phyloP scores from a whole-genome alignment of 2,329 filamentous ascomycete species.

The Fusarium avenaceum region DNA sequence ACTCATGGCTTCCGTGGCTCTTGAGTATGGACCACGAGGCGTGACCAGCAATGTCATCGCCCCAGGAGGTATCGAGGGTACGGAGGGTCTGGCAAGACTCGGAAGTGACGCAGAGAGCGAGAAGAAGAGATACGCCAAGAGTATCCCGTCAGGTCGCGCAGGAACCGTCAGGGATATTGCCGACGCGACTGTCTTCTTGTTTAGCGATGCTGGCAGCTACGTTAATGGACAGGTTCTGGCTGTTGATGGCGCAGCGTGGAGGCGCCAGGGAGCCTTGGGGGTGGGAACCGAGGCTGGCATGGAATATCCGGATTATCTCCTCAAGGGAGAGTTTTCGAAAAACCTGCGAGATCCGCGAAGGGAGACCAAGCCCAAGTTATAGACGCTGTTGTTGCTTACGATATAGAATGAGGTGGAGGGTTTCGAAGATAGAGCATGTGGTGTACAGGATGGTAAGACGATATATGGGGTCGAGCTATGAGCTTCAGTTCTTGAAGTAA shows the following conservation, averaged over 20 bases:
- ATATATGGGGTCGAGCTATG: neutral
- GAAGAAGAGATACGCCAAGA: conserved; percentile 53
- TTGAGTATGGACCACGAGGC: conserved; percentile 91
- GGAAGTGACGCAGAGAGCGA: conserved; percentile 57
- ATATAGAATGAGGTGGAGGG: neutral
- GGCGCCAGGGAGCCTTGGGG: conserved; percentile 61
- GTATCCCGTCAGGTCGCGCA: conserved; percentile 80
- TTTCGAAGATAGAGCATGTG: neutral
- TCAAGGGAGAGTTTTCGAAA: conserved; percentile 53
- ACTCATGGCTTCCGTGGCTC: conserved; percentile 80
- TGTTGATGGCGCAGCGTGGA: conserved; percentile 74
- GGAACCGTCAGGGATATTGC: conserved; percentile 89
- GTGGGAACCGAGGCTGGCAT: conserved; percentile 64
- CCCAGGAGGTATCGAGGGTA: conserved; percentile 86
- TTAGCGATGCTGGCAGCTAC: conserved; percentile 87
- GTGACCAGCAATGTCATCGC: conserved; percentile 90
- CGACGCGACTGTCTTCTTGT: conserved; percentile 90
- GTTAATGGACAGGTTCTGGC: conserved; percentile 87
- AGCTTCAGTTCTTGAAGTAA: neutral
- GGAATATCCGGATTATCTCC: conserved; percentile 66
- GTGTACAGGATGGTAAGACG: neutral
- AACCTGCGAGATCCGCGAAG: conserved; percentile 54
- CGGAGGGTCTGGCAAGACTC: conserved; percentile 82
- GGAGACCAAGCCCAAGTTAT: conserved; percentile 58
- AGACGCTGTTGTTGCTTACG: neutral